A percentile compares a stretch with the other conserved stretches of the same genome.
Conservation (phyloP, 2,329 filamentous ascomycete genomes). For the Talaromyces pinophilus region DNA sequence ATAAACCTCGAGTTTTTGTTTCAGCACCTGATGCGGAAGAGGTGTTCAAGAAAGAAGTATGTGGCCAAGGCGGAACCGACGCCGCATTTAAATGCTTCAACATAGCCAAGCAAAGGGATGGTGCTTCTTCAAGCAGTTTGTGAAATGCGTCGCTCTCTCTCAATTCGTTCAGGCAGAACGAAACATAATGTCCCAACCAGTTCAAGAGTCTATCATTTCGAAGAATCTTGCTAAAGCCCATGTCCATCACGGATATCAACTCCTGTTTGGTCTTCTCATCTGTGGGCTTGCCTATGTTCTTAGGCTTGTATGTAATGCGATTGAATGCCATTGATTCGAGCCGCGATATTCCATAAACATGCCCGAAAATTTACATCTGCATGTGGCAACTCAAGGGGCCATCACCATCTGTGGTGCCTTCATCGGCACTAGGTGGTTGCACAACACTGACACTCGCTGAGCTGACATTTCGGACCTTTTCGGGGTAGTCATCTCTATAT, state of each 20-base stretch:
- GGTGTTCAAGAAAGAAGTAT: no score
- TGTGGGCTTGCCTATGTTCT: not conserved
- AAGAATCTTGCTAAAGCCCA: not conserved
- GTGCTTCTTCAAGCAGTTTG: not conserved
- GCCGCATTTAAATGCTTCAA: not conserved
- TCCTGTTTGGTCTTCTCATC: not conserved
- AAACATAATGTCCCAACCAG: not conserved
- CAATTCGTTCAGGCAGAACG: not conserved
- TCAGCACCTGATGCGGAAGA: no score
- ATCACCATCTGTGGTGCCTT: not conserved
- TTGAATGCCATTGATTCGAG: not conserved
- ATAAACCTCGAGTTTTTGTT: no score
- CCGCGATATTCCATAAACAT: not conserved
- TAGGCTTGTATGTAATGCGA: not conserved
- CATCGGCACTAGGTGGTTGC: not conserved
- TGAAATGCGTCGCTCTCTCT: not conserved
- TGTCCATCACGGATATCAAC: not conserved
- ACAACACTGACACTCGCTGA: not conserved
- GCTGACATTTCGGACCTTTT: not conserved
- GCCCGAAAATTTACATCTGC: not conserved
- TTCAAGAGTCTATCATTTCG: not conserved
- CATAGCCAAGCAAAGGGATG: not conserved
- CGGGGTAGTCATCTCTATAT: not conserved
- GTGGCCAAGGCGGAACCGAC: not conserved
- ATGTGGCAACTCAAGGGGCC: not conserved